Evolutionary conservation across 805 yeast species (phyloP).

Genomic region (Nakazawaea anatomiae): DNA sequence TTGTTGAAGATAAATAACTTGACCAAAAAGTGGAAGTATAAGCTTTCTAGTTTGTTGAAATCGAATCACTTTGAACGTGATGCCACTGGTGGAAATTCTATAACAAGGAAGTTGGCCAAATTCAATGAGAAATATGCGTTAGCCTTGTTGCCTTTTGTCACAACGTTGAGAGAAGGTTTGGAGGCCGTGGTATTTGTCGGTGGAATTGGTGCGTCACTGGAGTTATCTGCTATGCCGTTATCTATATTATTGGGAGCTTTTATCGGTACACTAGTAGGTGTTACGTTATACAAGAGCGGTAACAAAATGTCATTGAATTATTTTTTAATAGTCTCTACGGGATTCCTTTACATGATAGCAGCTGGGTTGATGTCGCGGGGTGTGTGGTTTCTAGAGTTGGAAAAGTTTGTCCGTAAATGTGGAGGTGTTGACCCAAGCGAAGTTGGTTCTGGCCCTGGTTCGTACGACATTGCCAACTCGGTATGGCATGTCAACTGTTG

Average conservation of each 20-base stretch:
- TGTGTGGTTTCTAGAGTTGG: slow-evolving; percentile 85
- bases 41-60: slow-evolving; percentile 26
- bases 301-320: slow-evolving; percentile 69
- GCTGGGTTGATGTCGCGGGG: slow-evolving; percentile 86
- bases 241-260: slow-evolving; percentile 55
- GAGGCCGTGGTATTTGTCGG: slow-evolving; percentile 92
- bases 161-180: slow-evolving; percentile 83
- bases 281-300: slow-evolving; percentile 69
- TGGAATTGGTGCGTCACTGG: slow-evolving; percentile 76
- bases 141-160: slow-evolving; percentile 57
- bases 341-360: slow-evolving; percentile 77
- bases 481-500: slow-evolving; percentile 97
- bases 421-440: slow-evolving; percentile 83
- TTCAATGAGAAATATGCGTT: slow-evolving; percentile 59
- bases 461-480: slow-evolving; percentile 71
- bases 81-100: slow-evolving; percentile 8
- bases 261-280: slow-evolving; percentile 60
- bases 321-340: slow-evolving; percentile 69
- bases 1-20: slow-evolving; percentile 74
- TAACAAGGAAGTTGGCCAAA: slow-evolving; percentile 13
- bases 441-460: slow-evolving; percentile 90
- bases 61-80: neutral
- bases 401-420: slow-evolving; percentile 65
- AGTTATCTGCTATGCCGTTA: slow-evolving; percentile 56
- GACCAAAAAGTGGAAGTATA: slow-evolving; percentile 75